Percentiles rank a stretch among this genome's conserved stretches.
These are phyloP conservation scores for Onygenales sp. DNA, from an alignment of 2,329 filamentous ascomycete genomes.

Conservation along the genomic window DNA sequence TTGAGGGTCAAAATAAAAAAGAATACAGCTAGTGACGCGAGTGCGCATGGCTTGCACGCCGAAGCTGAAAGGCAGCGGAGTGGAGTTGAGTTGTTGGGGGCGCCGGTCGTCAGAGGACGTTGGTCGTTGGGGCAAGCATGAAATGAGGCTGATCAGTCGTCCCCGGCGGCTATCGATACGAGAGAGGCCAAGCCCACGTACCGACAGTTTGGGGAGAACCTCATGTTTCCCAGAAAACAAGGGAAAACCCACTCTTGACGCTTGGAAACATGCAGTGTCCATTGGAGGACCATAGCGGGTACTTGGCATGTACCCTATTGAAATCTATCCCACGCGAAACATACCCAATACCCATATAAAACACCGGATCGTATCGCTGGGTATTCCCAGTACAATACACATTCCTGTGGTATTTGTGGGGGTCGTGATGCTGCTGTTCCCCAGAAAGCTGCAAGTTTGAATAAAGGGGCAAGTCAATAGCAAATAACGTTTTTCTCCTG, in stretches of 20 bases:
- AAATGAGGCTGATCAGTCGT: background rate
- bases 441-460: no score
- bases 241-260: background rate
- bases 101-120: background rate
- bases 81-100: no score
- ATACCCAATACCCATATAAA: background rate
- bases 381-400: background rate
- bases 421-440: no score
- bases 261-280: background rate
- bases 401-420: no score
- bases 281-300: background rate
- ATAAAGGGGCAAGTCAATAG: no score
- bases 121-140: background rate
- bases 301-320: background rate
- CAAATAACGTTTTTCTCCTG: no score
- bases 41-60: background rate
- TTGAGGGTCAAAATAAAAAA: background rate
- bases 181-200: slow-evolving; percentile 6
- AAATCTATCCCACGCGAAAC: background rate
- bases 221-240: background rate
- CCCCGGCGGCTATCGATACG: background rate
- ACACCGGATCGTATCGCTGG: background rate
- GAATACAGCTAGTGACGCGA: background rate
- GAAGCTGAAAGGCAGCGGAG: background rate
- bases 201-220: slow-evolving; percentile 10